Evolutionary conservation across 2,329 filamentous ascomycete species (phyloP).

Genomic region (Talaromyces sp.): DNA sequence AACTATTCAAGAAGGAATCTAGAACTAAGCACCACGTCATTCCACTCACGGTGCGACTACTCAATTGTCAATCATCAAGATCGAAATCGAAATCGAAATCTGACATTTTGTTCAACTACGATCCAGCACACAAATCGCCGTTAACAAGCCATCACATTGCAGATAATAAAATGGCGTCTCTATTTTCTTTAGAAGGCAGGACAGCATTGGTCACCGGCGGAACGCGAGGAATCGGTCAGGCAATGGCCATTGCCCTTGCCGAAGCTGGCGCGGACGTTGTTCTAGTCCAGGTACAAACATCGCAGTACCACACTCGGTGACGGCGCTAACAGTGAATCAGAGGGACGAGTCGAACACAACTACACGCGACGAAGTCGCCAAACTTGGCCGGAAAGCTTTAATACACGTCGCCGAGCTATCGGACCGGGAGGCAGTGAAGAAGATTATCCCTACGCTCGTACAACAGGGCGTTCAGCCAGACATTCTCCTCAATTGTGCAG

Average conservation of each 20-base stretch:
- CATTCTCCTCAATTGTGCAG: constrained; percentile 81
- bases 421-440: constrained; percentile 40
- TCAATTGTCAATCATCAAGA: neutral
- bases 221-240: constrained; percentile 48
- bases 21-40: neutral
- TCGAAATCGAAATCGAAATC: too few relatives aligned
- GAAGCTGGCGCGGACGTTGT: constrained; percentile 49
- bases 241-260: constrained; percentile 47
- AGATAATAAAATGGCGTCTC: constrained; percentile 26
- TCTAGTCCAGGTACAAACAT: constrained; percentile 35
- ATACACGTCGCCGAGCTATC: constrained; percentile 47
- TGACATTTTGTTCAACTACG: neutral
- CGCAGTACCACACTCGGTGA: neutral
- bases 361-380: constrained; percentile 43
- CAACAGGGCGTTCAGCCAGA: constrained; percentile 58
- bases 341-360: constrained; percentile 51
- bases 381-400: constrained; percentile 39
- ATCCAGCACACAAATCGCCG: neutral
- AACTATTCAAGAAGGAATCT: neutral
- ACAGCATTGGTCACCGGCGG: constrained; percentile 48
- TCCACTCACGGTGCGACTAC: neutral
- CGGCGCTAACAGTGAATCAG: constrained; percentile 32
- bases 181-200: constrained; percentile 42
- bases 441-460: constrained; percentile 39
- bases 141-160: neutral